Conservation (phyloP, 2,329 filamentous ascomycete genomes). For the Neonectria hederae region DNA sequence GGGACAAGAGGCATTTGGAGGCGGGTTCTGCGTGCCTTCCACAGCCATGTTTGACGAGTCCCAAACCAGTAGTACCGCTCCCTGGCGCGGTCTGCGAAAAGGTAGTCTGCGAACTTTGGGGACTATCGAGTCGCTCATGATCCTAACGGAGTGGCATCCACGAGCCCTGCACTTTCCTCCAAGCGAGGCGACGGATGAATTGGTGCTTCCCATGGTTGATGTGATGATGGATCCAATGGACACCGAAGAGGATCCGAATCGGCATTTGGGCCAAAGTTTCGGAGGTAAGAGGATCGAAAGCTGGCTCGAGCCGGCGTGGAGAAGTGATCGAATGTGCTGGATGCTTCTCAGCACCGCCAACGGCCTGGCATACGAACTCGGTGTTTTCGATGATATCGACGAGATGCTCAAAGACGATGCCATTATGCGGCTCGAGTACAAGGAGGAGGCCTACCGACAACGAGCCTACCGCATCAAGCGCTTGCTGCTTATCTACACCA, state of each 20-base stretch:
- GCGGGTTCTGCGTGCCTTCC: conserved; percentile 82
- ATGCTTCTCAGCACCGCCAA: conserved; percentile 94
- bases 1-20: conserved; percentile 95
- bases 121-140: conserved; percentile 92
- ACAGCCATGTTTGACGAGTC: conserved; percentile 62
- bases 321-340: conserved; percentile 96
- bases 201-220: conserved; percentile 70
- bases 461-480: conserved; percentile 85
- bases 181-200: conserved; percentile 76
- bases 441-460: conserved; percentile 80
- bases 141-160: conserved; percentile 97
- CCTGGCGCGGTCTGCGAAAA: conserved; percentile 75
- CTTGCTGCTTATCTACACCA: conserved; percentile 88
- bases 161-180: conserved; percentile 93
- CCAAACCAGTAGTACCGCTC: conserved; percentile 73
- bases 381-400: conserved; percentile 91
- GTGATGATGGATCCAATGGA: conserved; percentile 53
- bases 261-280: conserved; percentile 62
- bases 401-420: conserved; percentile 69
- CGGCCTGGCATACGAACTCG: conserved; percentile 90
- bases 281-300: conserved; percentile 89
- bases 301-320: conserved; percentile 96
- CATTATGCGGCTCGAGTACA: conserved; percentile 71
- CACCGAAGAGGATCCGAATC: conserved; percentile 47
- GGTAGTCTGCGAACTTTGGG: conserved; percentile 88